A percentile compares a stretch with the other conserved stretches of the same genome.
These are phyloP conservation scores for Ettlia oleoabundans DNA, from an alignment of 139 green algal genomes.

Conservation along the genomic window DNA sequence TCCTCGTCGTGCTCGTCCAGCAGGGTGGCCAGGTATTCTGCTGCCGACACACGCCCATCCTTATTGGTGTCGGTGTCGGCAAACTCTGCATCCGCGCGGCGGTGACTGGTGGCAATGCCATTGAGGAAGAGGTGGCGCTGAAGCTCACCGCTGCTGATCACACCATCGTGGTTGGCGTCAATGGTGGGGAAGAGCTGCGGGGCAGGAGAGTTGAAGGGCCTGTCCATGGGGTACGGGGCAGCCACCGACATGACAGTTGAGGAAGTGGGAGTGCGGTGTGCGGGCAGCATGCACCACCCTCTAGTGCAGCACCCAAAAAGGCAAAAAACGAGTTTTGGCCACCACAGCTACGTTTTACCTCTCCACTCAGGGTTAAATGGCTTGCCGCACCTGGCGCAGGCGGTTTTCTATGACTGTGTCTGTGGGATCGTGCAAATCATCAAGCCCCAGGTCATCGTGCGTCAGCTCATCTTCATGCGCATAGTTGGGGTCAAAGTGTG, in stretches of 20 bases:
- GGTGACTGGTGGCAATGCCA: background rate
- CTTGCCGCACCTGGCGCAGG: conserved; percentile 21
- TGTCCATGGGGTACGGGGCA: too few relatives aligned
- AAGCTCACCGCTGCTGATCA: conserved; percentile 17
- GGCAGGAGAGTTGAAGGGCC: too few relatives aligned
- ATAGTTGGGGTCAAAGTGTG: conserved; percentile 18
- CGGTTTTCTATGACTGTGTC: conserved; percentile 1
- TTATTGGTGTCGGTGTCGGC: background rate
- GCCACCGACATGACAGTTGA: too few relatives aligned
- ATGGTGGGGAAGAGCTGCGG: conserved; percentile 26
- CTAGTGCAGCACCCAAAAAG: too few relatives aligned
- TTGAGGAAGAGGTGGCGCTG: conserved; percentile 27
- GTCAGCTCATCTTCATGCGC: background rate
- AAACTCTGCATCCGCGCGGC: conserved; percentile 13
- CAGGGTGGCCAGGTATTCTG: conserved; percentile 14
- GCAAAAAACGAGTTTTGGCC: too few relatives aligned
- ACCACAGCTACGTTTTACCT: too few relatives aligned
- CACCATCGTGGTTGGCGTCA: conserved; percentile 17
- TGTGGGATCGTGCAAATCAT: conserved; percentile 20
- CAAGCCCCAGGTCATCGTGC: background rate
- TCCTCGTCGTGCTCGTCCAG: background rate
- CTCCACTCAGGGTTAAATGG: too few relatives aligned
- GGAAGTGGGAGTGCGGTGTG: too few relatives aligned
- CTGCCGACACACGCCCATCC: background rate
- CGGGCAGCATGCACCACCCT: too few relatives aligned